Evolutionary conservation across 495 filamentous ascomycete species (phyloP).

Genomic region (Talaromyces adpressus): DNA sequence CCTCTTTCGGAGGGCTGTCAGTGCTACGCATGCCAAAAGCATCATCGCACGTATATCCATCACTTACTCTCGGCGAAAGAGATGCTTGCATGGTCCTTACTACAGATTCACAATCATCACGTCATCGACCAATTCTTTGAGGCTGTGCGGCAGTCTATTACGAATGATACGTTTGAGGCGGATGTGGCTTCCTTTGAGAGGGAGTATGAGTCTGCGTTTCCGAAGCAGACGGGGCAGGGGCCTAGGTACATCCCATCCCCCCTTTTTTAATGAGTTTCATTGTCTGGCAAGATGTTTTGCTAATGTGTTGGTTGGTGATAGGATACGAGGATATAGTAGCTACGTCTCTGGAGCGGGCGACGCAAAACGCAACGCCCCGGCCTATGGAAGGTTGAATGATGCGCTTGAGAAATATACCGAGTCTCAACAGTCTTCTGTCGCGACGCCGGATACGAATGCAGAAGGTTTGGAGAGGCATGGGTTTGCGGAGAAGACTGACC

Average conservation of each 20-base stretch:
- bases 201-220: constrained; percentile 61
- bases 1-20: constrained; percentile 56
- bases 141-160: constrained; percentile 55
- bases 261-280: not conserved
- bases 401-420: constrained; percentile 43
- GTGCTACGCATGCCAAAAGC: constrained; percentile 79
- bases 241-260: constrained; percentile 50
- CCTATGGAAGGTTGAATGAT: constrained; percentile 53
- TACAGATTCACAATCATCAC: constrained; percentile 85
- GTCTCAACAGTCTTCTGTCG: constrained; percentile 36
- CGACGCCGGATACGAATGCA: constrained; percentile 42
- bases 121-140: constrained; percentile 67
- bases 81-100: constrained; percentile 90
- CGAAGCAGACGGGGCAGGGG: constrained; percentile 65
- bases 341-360: constrained; percentile 59
- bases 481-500: constrained; percentile 46
- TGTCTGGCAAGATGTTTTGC: not conserved
- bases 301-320: constrained; percentile 13
- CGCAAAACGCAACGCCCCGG: constrained; percentile 58
- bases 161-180: constrained; percentile 53
- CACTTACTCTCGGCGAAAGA: constrained; percentile 85
- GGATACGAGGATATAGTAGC: constrained; percentile 78
- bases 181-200: constrained; percentile 49
- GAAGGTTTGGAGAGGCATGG: constrained; percentile 52
- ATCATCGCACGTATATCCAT: constrained; percentile 80